phyloP scores from a whole-genome alignment of 75 land plant species.

The Cunninghamia lanceolata region DNA sequence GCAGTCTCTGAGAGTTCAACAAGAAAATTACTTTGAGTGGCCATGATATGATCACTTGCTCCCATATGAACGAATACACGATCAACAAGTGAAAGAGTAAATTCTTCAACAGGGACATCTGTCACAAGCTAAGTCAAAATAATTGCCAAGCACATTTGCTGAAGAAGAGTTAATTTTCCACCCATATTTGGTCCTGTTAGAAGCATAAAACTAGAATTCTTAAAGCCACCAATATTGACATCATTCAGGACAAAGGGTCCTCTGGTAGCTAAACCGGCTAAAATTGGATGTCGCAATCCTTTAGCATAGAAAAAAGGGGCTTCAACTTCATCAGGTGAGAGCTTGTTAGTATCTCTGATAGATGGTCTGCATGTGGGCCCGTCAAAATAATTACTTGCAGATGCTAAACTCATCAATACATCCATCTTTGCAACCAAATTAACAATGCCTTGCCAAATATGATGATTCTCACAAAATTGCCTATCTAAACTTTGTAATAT shows the following conservation, averaged over 20 bases:
- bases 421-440: conserved; percentile 78
- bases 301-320: conserved; percentile 57
- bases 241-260: conserved; percentile 80
- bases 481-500: no score
- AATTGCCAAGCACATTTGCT: conserved; percentile 89
- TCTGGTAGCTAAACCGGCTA: conserved; percentile 53
- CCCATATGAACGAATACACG: conserved; percentile 96
- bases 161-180: no score
- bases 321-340: conserved; percentile 17
- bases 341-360: conserved; percentile 15
- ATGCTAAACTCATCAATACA: no score
- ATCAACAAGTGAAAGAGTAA: conserved; percentile 83
- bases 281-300: conserved; percentile 77
- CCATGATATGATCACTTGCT: conserved; percentile 30
- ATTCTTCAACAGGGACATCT: conserved; percentile 82
- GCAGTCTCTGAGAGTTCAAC: conserved; percentile 61
- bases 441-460: conserved; percentile 60
- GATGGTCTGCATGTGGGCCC: conserved; percentile 79
- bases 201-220: no score
- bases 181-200: no score
- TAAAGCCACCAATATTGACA: no score
- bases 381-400: conserved; percentile 66
- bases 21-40: neutral
- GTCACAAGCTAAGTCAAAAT: conserved; percentile 92
- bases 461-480: conserved; percentile 68